Evolutionary conservation across 805 yeast genomes (phyloP).

Genomic region (Zygosaccharomyces siamensis): DNA sequence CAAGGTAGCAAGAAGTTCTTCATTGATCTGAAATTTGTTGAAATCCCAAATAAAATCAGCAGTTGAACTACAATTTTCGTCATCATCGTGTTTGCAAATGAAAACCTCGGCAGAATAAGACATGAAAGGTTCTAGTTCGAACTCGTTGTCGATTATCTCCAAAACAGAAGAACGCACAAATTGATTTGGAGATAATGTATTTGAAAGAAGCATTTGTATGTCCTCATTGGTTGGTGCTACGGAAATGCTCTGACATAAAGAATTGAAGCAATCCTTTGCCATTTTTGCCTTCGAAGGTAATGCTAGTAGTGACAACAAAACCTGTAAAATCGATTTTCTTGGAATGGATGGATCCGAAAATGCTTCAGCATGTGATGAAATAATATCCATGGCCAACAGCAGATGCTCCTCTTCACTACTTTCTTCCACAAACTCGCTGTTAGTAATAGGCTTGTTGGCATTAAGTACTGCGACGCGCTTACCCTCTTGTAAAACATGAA

Average conservation of each 20-base stretch:
- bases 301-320: constrained; percentile 61
- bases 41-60: constrained; percentile 88
- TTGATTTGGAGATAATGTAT: constrained; percentile 53
- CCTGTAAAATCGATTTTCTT: constrained; percentile 56
- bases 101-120: constrained; percentile 64
- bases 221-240: constrained; percentile 55
- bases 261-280: constrained; percentile 76
- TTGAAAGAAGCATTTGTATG: constrained; percentile 50
- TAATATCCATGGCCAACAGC: constrained; percentile 67
- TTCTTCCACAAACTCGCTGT: constrained; percentile 72
- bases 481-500: constrained; percentile 63
- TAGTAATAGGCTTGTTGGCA: constrained; percentile 47
- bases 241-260: constrained; percentile 73
- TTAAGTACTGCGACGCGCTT: constrained; percentile 50
- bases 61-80: constrained; percentile 51
- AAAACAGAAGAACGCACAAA: constrained; percentile 76
- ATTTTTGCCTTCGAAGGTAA: constrained; percentile 74
- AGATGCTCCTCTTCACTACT: constrained; percentile 87
- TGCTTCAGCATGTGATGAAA: constrained; percentile 61
- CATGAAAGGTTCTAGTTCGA: constrained; percentile 42
- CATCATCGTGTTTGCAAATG: constrained; percentile 73
- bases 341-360: constrained; percentile 68
- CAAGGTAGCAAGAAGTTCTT: constrained; percentile 40
- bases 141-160: constrained; percentile 83
- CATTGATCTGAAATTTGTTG: constrained; percentile 43